A percentile compares a stretch with the other conserved stretches of the same genome.
These are phyloP conservation scores for Castanea crenata DNA, from an alignment of 306 rosid genomes.

Conservation along the genomic window DNA sequence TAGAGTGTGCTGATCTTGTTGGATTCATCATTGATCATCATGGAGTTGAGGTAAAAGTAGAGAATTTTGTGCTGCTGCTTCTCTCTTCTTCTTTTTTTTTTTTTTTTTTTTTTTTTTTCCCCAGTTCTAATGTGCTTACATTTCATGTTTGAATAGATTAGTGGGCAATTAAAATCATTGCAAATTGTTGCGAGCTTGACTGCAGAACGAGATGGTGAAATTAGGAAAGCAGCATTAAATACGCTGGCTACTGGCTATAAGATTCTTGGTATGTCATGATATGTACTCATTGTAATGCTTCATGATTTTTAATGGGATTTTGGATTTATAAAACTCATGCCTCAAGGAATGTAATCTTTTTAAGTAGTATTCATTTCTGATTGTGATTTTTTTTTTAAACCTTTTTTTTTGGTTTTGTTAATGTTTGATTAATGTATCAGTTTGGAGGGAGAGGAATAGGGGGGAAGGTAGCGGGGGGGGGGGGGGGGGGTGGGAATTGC, in stretches of 20 bases:
- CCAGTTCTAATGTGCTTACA: constrained; percentile 16
- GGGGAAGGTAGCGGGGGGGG: background rate
- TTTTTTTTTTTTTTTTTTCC: background rate
- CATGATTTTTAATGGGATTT: background rate
- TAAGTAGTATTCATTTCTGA: background rate
- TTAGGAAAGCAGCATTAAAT: constrained; percentile 94
- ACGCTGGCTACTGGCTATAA: constrained; percentile 94
- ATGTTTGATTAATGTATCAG: background rate
- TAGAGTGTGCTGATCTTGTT: constrained; percentile 90
- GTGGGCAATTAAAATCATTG: constrained; percentile 87
- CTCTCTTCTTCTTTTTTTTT: background rate
- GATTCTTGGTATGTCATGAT: constrained; percentile 78
- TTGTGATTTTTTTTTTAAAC: background rate
- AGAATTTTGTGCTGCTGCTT: background rate
- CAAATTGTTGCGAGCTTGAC: constrained; percentile 98
- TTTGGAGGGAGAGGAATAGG: too few species aligned
- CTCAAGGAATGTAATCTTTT: background rate
- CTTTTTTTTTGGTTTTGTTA: background rate
- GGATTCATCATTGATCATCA: constrained; percentile 91
- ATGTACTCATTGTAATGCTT: background rate
- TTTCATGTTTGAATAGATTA: constrained; percentile 51
- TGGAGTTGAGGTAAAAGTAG: constrained; percentile 67
- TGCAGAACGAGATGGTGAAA: constrained; percentile 94
- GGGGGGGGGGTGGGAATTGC: background rate
- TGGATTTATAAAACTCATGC: background rate